Percentiles rank a stretch among this genome's conserved stretches.
phyloP scores from a whole-genome alignment of 1,284 basidiomycete species.

The Exobasidium cylindrosporum region DNA sequence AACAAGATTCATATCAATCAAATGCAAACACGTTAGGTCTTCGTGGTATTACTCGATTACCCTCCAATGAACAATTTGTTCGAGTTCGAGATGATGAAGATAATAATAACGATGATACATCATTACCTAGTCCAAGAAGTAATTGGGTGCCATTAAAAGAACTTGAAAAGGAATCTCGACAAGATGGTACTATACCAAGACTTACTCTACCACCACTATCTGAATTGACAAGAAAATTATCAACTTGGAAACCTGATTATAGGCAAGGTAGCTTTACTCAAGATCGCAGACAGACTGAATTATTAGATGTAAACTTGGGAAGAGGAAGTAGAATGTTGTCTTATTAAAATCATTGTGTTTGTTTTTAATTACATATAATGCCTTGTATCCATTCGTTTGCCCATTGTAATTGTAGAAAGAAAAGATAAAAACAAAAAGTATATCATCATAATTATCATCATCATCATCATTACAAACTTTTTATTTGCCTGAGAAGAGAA shows the following conservation, averaged over 20 bases:
- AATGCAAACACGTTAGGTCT: not conserved
- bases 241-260: not conserved
- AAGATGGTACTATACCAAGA: not conserved
- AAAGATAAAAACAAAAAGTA: no score
- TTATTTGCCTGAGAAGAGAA: no score
- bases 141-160: not conserved
- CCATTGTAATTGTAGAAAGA: no score
- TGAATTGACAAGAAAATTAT: not conserved
- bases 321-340: not conserved
- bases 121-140: not conserved
- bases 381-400: no score
- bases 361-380: no score
- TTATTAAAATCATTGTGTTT: not conserved
- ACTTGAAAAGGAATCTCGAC: not conserved
- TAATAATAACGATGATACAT: no score
- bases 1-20: no score
- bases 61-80: not conserved
- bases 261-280: not conserved
- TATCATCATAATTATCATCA: no score
- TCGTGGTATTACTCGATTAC: not conserved
- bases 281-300: not conserved
- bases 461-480: no score
- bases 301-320: not conserved
- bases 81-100: not conserved
- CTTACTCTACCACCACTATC: not conserved